Percentiles rank a stretch among this genome's conserved stretches.
Conservation (phyloP, 228 moss, liverwort and hornwort species). For the Sphagnum fallax region DNA sequence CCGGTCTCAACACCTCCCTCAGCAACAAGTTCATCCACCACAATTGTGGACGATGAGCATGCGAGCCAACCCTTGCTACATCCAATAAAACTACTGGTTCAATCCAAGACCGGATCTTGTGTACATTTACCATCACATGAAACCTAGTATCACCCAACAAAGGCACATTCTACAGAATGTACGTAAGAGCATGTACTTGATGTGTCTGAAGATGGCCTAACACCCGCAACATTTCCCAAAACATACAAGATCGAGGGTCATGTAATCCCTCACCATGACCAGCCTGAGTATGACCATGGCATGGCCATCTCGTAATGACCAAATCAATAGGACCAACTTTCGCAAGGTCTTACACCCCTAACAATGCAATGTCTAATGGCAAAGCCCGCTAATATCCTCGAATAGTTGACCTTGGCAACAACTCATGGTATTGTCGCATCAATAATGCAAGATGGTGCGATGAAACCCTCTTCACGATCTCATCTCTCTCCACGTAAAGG, state of each 20-base stretch:
- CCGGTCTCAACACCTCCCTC: too few species aligned
- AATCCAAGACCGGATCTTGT: neutral
- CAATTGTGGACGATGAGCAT: neutral
- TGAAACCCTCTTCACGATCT: neutral
- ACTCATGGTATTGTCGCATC: neutral
- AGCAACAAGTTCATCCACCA: too few species aligned
- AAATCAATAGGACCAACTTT: constrained; percentile 1
- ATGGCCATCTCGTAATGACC: constrained; percentile 1
- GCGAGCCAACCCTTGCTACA: neutral
- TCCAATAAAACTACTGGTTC: neutral
- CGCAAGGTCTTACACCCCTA: neutral
- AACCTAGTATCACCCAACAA: neutral
- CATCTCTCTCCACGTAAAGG: constrained; percentile 7
- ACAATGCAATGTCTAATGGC: neutral
- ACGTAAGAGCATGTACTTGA: neutral
- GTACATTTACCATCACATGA: too few species aligned
- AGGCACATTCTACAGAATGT: neutral
- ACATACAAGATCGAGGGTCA: too few species aligned
- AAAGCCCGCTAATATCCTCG: neutral
- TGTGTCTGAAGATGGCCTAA: neutral
- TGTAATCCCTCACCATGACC: too few species aligned
- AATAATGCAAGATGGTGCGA: neutral
- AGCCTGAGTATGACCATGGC: neutral
- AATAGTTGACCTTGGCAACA: neutral
- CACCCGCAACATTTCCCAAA: too few species aligned